phyloP scores from a whole-genome alignment of 2,329 filamentous ascomycete genomes.

The Lecanoromycetidae sp. region DNA sequence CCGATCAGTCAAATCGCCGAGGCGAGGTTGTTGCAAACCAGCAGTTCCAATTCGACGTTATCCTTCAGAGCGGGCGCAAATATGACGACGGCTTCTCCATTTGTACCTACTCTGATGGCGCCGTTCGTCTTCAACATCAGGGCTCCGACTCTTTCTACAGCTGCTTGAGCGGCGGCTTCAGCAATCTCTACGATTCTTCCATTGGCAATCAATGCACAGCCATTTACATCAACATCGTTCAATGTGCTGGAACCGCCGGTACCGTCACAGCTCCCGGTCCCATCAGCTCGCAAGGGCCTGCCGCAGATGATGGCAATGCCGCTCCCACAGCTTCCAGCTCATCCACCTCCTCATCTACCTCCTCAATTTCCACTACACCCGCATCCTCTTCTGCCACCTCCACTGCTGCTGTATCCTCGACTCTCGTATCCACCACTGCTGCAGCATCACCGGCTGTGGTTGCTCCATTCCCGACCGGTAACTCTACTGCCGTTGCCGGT shows the following conservation, averaged over 20 bases:
- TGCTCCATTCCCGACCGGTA: constrained; percentile 4
- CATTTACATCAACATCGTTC: constrained; percentile 9
- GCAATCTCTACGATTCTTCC: constrained; percentile 15
- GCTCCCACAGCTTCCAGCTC: neutral
- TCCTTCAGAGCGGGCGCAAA: constrained; percentile 56
- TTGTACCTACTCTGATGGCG: constrained; percentile 8
- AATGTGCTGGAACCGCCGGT: constrained; percentile 1
- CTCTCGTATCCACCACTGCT: neutral
- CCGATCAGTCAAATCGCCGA: constrained; percentile 37
- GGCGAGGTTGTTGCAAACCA: constrained; percentile 66
- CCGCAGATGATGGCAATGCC: neutral
- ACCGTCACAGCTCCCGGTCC: neutral
- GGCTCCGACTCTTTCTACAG: constrained; percentile 14
- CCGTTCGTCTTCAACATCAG: constrained; percentile 11
- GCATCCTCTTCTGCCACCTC: neutral
- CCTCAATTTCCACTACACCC: neutral
- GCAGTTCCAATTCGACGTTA: constrained; percentile 65
- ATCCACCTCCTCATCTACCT: neutral
- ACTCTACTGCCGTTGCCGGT: constrained; percentile 2
- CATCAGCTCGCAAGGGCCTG: neutral
- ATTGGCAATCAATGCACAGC: constrained; percentile 11
- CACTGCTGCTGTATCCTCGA: neutral
- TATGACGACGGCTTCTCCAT: constrained; percentile 57
- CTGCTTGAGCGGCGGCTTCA: constrained; percentile 15
- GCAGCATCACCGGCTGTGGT: neutral